Conservation (phyloP, 345 rosid genomes). For the Citrus sp. region DNA sequence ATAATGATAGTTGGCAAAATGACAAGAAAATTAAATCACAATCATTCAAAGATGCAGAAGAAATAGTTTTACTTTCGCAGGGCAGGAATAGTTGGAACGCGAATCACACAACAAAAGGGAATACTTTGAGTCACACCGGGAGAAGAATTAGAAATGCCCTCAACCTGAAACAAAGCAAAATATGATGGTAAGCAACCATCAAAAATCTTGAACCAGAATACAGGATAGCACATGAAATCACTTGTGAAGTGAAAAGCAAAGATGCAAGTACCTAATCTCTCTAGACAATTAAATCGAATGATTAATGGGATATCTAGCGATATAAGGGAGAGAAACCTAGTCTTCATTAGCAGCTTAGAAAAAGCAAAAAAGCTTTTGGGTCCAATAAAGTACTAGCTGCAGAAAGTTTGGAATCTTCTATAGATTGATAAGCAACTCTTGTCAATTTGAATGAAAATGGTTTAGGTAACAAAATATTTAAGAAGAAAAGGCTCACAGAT, state of each 20-base stretch:
- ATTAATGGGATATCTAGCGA: neutral
- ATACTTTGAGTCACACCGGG: conserved; percentile 61
- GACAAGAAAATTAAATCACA: neutral
- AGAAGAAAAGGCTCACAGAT: neutral
- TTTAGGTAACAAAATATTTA: neutral
- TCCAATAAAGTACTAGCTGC: neutral
- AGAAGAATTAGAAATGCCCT: conserved; percentile 40
- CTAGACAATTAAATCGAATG: neutral
- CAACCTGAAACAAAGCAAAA: conserved; percentile 57
- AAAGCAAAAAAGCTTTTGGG: neutral
- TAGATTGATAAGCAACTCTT: neutral
- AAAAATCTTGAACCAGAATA: neutral
- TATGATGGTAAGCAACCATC: neutral
- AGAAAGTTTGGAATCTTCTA: neutral
- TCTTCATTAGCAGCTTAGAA: neutral
- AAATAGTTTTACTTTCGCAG: too few relatives aligned
- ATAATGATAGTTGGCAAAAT: neutral
- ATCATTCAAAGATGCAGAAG: conserved; percentile 11
- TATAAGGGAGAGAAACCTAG: neutral
- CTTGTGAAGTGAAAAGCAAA: neutral
- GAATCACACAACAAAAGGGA: conserved; percentile 53
- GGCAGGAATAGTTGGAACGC: conserved; percentile 70
- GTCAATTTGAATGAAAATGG: neutral
- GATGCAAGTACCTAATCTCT: neutral
- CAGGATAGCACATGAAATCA: neutral